Base-by-base conservation (phyloP, 108 stramenopile genomes). In the Skeletonema menzelii region DNA sequence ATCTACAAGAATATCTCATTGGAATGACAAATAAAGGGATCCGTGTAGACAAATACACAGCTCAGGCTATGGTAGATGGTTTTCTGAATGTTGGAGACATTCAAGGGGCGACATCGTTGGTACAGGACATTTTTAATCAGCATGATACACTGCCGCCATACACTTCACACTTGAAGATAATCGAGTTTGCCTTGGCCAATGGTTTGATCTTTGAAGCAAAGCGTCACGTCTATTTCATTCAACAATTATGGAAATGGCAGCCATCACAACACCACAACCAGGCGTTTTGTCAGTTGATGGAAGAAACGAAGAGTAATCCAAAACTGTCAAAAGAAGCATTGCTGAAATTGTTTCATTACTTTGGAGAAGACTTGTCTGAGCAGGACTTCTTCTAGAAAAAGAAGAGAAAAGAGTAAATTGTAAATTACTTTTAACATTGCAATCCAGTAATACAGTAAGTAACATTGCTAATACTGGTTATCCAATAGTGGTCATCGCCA, bases 61-160 rank as follows among this genome's bases (percentile, higher is more conserved):
- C 89, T 5, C 84, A 87, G 68, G 81, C 78, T 11, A 85, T 91
- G 59, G 88, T 82, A 4, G 88, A 88, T 61, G 88, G 93, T 24
- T 65, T 88, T 14, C 75, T 92, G 28, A 95, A 95, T 67, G 55
- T 88, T 14, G 89, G 89, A 6, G 93, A 95, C 56, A 81, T 95
- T 24, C 69, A 76, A 3, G 83, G 81, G 11, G 93, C 91, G 47
- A 72, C 67, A 49, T 59, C 78, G 26, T 72, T 68, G 46, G 71
- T 79, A 17, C 78, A 92, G 73, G 91, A 95, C 59, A 82, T 77
- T 63, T 95, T 95, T 70, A 92, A 95, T 75, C 91, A 95, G 65
- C 87, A 95, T 65, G 66, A 81, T 30, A 80, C 89, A 6, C 59
- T 95, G 11, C 93, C 93, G 53, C 91, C 91, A n/a, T 89, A 89